A percentile compares a stretch with the other conserved stretches of the same genome.
Conservation (phyloP, 495 filamentous ascomycete species). For the Hamigera avellanea region DNA sequence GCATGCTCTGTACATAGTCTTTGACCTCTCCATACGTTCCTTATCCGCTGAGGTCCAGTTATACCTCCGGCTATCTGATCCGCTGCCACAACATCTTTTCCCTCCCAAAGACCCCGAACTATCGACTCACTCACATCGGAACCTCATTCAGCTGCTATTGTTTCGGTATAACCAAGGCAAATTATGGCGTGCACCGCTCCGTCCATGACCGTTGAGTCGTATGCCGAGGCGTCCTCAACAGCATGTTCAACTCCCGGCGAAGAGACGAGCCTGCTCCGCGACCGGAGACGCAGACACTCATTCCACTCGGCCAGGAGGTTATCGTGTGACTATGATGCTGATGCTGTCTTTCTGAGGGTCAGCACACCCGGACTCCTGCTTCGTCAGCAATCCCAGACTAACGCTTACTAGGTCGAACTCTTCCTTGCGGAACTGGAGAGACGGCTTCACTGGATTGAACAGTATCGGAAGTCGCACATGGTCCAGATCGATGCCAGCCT, state of each 20-base stretch:
- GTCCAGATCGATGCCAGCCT: constrained; percentile 73
- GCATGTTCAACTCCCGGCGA: constrained; percentile 20
- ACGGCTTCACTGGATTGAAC: constrained; percentile 78
- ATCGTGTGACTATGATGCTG: constrained; percentile 56
- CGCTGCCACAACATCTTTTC: too few relatives aligned
- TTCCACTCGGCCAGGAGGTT: constrained; percentile 46
- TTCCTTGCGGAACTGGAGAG: constrained; percentile 83
- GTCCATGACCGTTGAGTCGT: constrained; percentile 35
- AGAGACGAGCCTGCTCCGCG: constrained; percentile 27
- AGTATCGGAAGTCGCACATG: constrained; percentile 72
- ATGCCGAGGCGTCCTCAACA: constrained; percentile 22
- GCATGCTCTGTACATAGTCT: too few relatives aligned
- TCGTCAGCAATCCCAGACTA: not conserved
- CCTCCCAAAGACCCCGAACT: too few relatives aligned
- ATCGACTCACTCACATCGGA: too few relatives aligned
- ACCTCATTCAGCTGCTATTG: too few relatives aligned
- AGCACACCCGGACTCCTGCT: constrained; percentile 3
- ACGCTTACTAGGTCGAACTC: constrained; percentile 57
- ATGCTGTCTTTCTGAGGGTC: constrained; percentile 55
- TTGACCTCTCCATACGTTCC: too few relatives aligned
- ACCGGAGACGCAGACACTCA: constrained; percentile 51
- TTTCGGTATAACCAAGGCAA: not conserved
- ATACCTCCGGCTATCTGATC: too few relatives aligned
- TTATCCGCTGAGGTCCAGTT: too few relatives aligned
- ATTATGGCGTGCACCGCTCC: constrained; percentile 35